A percentile compares a stretch with the other conserved stretches of the same genome.
Conservation (phyloP, 2,329 filamentous ascomycete species). For the Fusarium acutatum region DNA sequence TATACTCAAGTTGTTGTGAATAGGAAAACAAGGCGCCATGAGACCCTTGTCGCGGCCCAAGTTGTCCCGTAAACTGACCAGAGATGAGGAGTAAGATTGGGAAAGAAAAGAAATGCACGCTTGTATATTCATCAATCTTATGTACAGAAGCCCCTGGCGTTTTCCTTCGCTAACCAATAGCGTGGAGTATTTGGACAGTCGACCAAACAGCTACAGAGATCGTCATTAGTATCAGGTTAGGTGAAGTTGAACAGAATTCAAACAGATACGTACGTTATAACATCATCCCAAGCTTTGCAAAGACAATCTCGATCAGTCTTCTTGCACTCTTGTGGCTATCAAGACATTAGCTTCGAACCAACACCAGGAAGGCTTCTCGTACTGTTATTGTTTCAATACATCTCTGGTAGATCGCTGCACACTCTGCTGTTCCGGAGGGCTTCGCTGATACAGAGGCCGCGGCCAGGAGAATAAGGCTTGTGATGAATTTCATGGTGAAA, state of each 20-base stretch:
- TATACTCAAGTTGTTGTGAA: too few species aligned
- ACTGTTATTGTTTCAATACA: constrained; percentile 11
- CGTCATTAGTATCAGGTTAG: rapidly evolving
- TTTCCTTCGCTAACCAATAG: constrained; percentile 10
- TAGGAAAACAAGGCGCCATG: not conserved
- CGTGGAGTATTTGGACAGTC: not conserved
- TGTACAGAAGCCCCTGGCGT: constrained; percentile 1
- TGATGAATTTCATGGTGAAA: not conserved
- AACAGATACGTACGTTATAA: not conserved
- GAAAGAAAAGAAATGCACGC: not conserved
- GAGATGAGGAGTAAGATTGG: not conserved
- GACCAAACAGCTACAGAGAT: not conserved
- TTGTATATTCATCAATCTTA: not conserved
- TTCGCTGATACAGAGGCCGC: not conserved
- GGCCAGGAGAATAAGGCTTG: not conserved
- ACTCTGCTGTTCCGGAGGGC: not conserved
- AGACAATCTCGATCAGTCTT: not conserved
- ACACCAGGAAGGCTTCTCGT: not conserved
- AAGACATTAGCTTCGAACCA: not conserved
- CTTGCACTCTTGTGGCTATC: not conserved
- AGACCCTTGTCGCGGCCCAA: rapidly evolving
- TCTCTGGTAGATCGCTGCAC: not conserved
- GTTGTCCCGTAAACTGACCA: rapidly evolving
- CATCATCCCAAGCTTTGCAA: constrained; percentile 5
- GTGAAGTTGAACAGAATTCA: rapidly evolving